A percentile compares a stretch with the other conserved stretches of the same genome.
phyloP scores from a whole-genome alignment of 352 stramenopile genomes.

The Hyaloperonospora brassicae region DNA sequence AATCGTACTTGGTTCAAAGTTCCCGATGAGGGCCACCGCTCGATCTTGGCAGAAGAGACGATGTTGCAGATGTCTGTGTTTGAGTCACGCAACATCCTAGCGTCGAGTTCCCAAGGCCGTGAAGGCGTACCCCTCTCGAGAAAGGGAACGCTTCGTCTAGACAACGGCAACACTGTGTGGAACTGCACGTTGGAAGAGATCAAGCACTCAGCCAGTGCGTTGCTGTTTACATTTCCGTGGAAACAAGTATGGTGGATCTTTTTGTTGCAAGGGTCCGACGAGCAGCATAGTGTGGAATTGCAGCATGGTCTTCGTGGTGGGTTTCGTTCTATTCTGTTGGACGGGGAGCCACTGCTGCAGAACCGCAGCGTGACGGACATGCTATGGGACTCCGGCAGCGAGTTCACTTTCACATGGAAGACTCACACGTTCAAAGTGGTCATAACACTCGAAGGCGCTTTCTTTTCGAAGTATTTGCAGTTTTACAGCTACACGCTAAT shows the following conservation, averaged over 20 bases:
- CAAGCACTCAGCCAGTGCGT: conserved; percentile 65
- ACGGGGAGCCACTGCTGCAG: conserved; percentile 58
- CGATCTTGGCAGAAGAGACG: conserved; percentile 62
- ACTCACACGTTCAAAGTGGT: conserved; percentile 68
- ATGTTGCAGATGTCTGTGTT: conserved; percentile 71
- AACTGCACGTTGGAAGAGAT: conserved; percentile 75
- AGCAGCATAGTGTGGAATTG: conserved; percentile 60
- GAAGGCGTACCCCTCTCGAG: conserved; percentile 64
- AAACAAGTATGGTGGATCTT: conserved; percentile 85
- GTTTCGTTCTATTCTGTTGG: conserved; percentile 64
- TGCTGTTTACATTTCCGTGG: conserved; percentile 81
- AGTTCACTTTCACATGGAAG: conserved; percentile 60
- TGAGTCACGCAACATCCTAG: conserved; percentile 56
- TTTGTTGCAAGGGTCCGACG: conserved; percentile 39
- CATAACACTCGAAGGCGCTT: conserved; percentile 69
- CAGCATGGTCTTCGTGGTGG: conserved; percentile 70
- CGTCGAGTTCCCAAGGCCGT: conserved; percentile 58
- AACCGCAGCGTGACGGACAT: conserved; percentile 64
- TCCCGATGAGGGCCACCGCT: conserved; percentile 54
- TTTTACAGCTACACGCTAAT: conserved; percentile 79
- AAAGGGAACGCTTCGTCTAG: conserved; percentile 36
- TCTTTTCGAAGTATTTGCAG: conserved; percentile 81
- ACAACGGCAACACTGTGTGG: conserved; percentile 45
- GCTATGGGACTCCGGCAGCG: conserved; percentile 71
- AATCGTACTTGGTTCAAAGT: conserved; percentile 82